These are phyloP conservation scores for Chernovozyma sophiae-reginae DNA, from an alignment of 1,139 yeast species.

Conservation along the genomic window DNA sequence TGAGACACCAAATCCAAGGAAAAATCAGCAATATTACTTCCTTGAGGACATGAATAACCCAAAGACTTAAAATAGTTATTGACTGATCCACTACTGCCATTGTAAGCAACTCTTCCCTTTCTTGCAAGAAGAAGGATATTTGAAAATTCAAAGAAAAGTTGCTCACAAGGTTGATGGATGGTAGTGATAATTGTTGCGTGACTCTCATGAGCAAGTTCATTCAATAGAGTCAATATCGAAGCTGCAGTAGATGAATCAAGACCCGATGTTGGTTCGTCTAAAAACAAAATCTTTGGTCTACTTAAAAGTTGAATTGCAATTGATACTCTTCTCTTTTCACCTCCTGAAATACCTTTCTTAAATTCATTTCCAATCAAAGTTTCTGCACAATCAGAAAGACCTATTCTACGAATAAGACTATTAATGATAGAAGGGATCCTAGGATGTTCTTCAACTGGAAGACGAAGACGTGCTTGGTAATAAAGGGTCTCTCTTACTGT, in stretches of 20 bases:
- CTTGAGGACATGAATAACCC: slow-evolving; percentile 54
- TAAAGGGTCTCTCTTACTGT: slow-evolving; percentile 75
- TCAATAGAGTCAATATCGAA: slow-evolving; percentile 60
- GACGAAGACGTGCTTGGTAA: slow-evolving; percentile 67
- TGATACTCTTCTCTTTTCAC: slow-evolving; percentile 79
- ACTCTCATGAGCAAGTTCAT: slow-evolving; percentile 48
- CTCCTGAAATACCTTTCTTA: slow-evolving; percentile 80
- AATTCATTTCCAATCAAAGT: slow-evolving; percentile 69
- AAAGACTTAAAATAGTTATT: slow-evolving; percentile 37
- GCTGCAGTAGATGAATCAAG: slow-evolving; percentile 77
- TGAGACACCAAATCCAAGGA: slow-evolving; percentile 66
- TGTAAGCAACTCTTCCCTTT: slow-evolving; percentile 69
- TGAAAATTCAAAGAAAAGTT: slow-evolving; percentile 60
- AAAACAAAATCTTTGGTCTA: slow-evolving; percentile 63
- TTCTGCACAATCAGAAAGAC: slow-evolving; percentile 74
- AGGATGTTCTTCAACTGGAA: slow-evolving; percentile 35
- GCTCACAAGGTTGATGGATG: slow-evolving; percentile 80
- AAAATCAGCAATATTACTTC: slow-evolving; percentile 69
- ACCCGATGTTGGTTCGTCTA: slow-evolving; percentile 91
- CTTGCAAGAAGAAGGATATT: slow-evolving; percentile 62
- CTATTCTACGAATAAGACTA: slow-evolving; percentile 59
- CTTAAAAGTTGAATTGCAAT: slow-evolving; percentile 75
- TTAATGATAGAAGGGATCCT: slow-evolving; percentile 38
- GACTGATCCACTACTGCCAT: slow-evolving; percentile 45
- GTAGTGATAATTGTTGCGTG: slow-evolving; percentile 75